Conservation (phyloP, 306 rosid genomes). For the Quercus berberidifolia region DNA sequence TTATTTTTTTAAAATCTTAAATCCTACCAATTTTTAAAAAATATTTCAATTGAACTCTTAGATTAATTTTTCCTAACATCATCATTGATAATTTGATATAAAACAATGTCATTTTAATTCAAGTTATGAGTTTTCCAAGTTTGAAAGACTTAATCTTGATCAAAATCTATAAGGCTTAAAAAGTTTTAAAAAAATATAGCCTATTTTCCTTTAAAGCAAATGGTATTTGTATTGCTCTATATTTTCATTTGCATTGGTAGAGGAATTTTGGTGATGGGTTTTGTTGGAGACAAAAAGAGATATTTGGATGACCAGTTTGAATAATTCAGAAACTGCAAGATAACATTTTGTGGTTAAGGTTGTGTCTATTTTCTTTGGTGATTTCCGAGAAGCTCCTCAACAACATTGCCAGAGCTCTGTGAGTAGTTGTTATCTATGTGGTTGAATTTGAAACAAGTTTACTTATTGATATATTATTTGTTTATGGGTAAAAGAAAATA, state of each 20-base stretch:
- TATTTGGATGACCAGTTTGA: conserved; percentile 14
- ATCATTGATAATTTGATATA: too few species aligned
- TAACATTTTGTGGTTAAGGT: conserved; percentile 65
- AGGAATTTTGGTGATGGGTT: neutral
- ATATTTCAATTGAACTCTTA: too few species aligned
- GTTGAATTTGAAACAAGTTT: neutral
- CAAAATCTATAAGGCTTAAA: neutral
- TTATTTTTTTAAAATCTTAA: too few species aligned
- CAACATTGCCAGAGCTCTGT: conserved; percentile 56
- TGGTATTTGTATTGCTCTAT: neutral
- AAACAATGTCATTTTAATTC: too few species aligned
- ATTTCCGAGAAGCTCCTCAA: conserved; percentile 57
- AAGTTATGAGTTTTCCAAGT: neutral
- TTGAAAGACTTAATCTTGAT: neutral
- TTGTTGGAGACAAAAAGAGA: conserved; percentile 40
- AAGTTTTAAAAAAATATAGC: neutral
- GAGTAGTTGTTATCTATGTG: conserved; percentile 16
- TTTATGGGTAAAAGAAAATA: neutral
- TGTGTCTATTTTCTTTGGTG: conserved; percentile 60
- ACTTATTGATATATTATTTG: neutral
- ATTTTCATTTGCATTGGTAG: neutral
- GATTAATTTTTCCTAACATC: too few species aligned
- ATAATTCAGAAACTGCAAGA: conserved; percentile 67
- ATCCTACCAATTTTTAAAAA: too few species aligned
- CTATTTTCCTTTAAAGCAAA: neutral